A percentile compares a stretch with the other conserved stretches of the same genome.
Evolutionary conservation across 768 basidiomycete genomes (phyloP).

Genomic region (Tubosaeta sp.): DNA sequence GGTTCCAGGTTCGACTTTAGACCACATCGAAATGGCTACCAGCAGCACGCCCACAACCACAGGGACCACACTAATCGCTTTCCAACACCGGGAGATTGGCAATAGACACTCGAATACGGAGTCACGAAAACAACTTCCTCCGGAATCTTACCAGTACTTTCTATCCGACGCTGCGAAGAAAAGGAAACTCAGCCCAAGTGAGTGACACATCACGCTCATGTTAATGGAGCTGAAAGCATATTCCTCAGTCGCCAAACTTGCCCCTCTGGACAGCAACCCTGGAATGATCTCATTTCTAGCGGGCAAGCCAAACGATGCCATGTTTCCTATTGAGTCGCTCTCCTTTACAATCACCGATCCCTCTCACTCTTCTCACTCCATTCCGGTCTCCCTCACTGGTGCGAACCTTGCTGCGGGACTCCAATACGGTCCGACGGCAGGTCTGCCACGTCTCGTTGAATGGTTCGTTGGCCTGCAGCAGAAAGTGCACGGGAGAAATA

Average conservation of each 20-base stretch:
- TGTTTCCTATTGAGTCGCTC: constrained; percentile 86
- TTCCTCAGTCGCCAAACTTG: constrained; percentile 55
- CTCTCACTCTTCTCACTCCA: constrained; percentile 39
- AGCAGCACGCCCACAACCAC: background rate
- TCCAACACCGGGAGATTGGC: background rate
- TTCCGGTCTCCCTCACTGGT: constrained; percentile 48
- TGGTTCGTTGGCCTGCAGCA: constrained; percentile 76
- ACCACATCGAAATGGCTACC: constrained; percentile 6
- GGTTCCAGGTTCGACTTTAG: background rate
- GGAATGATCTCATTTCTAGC: constrained; percentile 80
- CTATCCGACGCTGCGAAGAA: constrained; percentile 59
- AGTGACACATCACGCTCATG: constrained; percentile 16
- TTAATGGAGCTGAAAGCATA: background rate
- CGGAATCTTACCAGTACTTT: constrained; percentile 53
- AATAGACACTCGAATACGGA: background rate
- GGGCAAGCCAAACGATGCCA: constrained; percentile 83
- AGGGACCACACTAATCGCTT: background rate
- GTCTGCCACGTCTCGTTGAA: constrained; percentile 53
- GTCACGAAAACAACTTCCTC: constrained; percentile 36
- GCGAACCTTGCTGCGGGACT: constrained; percentile 63
- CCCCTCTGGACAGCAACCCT: constrained; percentile 72
- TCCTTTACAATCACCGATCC: constrained; percentile 59
- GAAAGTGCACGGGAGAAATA: constrained; percentile 56
- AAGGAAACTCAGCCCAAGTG: constrained; percentile 59
- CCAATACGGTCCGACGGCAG: constrained; percentile 74